phyloP scores from a whole-genome alignment of 805 yeast genomes.

The Candida broadrunensis region DNA sequence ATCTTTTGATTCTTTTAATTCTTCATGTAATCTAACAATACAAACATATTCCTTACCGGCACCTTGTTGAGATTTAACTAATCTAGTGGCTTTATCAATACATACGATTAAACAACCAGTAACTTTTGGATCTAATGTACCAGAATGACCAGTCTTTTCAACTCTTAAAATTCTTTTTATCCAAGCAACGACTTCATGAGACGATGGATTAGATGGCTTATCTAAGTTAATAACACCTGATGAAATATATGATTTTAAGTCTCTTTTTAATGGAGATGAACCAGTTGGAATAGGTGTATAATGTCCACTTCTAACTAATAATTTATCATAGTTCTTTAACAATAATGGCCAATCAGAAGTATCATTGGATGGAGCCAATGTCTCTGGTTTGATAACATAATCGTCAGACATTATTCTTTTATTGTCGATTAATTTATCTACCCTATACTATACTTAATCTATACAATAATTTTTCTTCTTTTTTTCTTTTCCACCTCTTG shows the following conservation, averaged over 20 bases:
- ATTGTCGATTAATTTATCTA: too few relatives aligned
- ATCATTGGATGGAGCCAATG: slow-evolving; percentile 72
- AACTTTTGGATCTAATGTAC: slow-evolving; percentile 97
- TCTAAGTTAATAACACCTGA: slow-evolving; percentile 97
- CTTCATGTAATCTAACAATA: slow-evolving; percentile 93
- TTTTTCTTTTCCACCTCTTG: not conserved
- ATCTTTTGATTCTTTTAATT: slow-evolving; percentile 85
- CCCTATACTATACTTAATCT: too few relatives aligned
- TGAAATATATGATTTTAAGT: slow-evolving; percentile 80
- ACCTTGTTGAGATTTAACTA: slow-evolving; percentile 98
- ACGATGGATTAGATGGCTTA: slow-evolving; percentile 97
- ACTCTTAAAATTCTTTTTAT: slow-evolving; percentile 91
- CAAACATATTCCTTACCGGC: slow-evolving; percentile 99
- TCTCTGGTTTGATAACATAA: slow-evolving; percentile 85
- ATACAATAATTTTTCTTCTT: not conserved
- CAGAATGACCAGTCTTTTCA: slow-evolving; percentile 98
- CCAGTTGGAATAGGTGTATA: slow-evolving; percentile 98
- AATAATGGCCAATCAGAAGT: slow-evolving; percentile 95
- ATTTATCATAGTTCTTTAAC: slow-evolving; percentile 89
- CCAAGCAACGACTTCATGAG: slow-evolving; percentile 99
- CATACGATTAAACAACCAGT: slow-evolving; percentile 98
- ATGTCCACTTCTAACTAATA: slow-evolving; percentile 93
- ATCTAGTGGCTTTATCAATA: slow-evolving; percentile 95
- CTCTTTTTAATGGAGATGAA: slow-evolving; percentile 91
- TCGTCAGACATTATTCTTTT: slow-evolving; percentile 54